phyloP scores from a whole-genome alignment of 1,139 yeast species.

The Yamadazyma sp. region DNA sequence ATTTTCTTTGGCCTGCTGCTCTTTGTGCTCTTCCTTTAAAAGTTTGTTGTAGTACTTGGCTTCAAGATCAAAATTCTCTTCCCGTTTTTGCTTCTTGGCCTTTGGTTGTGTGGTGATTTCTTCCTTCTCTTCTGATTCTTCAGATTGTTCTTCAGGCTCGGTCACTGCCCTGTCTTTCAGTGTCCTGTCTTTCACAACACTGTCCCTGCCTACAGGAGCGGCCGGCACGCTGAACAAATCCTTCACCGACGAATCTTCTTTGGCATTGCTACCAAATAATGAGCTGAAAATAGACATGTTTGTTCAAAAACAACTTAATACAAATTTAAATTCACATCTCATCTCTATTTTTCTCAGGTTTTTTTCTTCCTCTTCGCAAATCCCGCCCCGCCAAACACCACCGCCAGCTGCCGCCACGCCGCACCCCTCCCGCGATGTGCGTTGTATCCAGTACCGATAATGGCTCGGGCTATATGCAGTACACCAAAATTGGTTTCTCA shows the following conservation, averaged over 20 bases:
- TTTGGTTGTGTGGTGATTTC: conserved; percentile 11
- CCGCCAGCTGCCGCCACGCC: conserved; percentile 4
- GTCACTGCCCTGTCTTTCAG: neutral
- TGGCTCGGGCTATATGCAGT: neutral
- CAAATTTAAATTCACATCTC: conserved; percentile 6
- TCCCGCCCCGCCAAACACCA: conserved; percentile 1
- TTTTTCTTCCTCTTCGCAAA: neutral
- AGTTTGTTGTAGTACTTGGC: conserved; percentile 45
- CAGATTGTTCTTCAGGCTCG: conserved; percentile 2
- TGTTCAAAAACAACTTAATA: conserved; percentile 1
- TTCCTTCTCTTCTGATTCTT: conserved; percentile 11
- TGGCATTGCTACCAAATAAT: conserved; percentile 28
- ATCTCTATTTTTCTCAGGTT: conserved; percentile 10
- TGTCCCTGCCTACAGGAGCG: conserved; percentile 10
- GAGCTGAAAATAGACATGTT: conserved; percentile 27
- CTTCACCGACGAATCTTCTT: conserved; percentile 29
- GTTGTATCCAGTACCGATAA: no score
- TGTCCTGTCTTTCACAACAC: conserved; percentile 5
- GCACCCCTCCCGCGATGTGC: neutral
- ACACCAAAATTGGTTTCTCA: neutral
- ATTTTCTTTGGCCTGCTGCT: conserved; percentile 13
- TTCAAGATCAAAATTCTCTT: conserved; percentile 49
- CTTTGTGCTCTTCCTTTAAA: conserved; percentile 22
- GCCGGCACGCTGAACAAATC: conserved; percentile 29
- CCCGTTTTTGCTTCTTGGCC: conserved; percentile 25